phyloP scores from a whole-genome alignment of 140 eudicot species.

The Senecio squalidus region DNA sequence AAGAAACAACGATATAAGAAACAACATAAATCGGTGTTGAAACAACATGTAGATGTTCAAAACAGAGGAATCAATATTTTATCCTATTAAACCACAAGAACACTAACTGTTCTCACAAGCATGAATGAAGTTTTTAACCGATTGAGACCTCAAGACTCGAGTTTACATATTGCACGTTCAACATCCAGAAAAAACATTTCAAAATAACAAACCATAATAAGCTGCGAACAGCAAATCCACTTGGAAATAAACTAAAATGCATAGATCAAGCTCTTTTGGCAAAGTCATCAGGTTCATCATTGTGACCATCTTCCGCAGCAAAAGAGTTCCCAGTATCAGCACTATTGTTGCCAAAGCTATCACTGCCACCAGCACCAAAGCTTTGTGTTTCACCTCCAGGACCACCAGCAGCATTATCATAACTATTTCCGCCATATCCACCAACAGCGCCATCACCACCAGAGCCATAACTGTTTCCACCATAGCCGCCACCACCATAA shows the following conservation, averaged over 20 bases:
- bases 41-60: not conserved
- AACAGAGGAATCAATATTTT: constrained; percentile 21
- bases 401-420: constrained; percentile 22
- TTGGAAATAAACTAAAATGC: constrained; percentile 1
- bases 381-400: constrained; percentile 24
- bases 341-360: constrained; percentile 18
- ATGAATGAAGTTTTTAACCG: constrained; percentile 22
- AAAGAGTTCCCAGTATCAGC: constrained; percentile 12
- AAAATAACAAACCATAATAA: constrained; percentile 28
- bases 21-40: not conserved
- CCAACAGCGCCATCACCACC: constrained; percentile 30
- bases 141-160: constrained; percentile 14
- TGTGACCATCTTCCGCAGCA: constrained; percentile 26
- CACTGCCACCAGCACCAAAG: constrained; percentile 24
- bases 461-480: constrained; percentile 18
- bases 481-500: constrained; percentile 24
- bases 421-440: constrained; percentile 16
- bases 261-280: constrained; percentile 45
- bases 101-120: constrained; percentile 26
- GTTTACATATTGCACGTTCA: constrained; percentile 18
- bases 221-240: constrained; percentile 31
- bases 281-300: constrained; percentile 44
- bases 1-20: too few relatives aligned
- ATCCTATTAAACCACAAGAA: constrained; percentile 20
- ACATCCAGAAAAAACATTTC: constrained; percentile 23